Evolutionary conservation across 148 eudicot species (phyloP).

Genomic region (Silene uniflora): DNA sequence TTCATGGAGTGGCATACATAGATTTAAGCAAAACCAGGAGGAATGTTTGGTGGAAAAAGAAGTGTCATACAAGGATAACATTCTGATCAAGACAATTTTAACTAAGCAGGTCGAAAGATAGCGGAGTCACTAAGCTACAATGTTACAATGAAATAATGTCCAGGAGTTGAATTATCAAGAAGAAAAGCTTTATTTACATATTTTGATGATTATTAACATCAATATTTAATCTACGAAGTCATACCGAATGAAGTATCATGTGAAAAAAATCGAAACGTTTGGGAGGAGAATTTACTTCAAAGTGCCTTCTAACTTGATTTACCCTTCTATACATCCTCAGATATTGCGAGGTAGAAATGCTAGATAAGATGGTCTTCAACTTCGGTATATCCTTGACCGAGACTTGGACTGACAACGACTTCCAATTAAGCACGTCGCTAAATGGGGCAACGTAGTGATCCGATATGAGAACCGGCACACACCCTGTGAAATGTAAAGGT

Average conservation of each 20-base stretch:
- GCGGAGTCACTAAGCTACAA: no score
- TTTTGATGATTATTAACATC: constrained; percentile 27
- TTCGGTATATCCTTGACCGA: constrained; percentile 54
- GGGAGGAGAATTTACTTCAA: constrained; percentile 62
- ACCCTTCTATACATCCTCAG: constrained; percentile 61
- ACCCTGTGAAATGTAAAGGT: no score
- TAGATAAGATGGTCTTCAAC: constrained; percentile 49
- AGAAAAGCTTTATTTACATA: constrained; percentile 11
- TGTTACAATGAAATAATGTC: no score
- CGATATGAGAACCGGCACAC: constrained; percentile 71
- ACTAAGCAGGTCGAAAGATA: no score
- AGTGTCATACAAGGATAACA: no score
- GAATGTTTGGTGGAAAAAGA: no score
- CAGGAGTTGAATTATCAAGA: background rate
- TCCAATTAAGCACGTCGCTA: constrained; percentile 77
- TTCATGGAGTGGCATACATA: no score
- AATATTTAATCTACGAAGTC: constrained; percentile 72
- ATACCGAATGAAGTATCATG: constrained; percentile 80
- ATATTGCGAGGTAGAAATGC: constrained; percentile 49
- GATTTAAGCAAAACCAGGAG: no score
- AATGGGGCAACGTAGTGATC: constrained; percentile 67
- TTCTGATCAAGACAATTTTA: no score
- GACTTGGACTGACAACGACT: constrained; percentile 54
- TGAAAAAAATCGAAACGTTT: constrained; percentile 69
- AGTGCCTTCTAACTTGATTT: constrained; percentile 50